phyloP scores from a whole-genome alignment of 257 asterid genomes.

The Solanum arcanum region DNA sequence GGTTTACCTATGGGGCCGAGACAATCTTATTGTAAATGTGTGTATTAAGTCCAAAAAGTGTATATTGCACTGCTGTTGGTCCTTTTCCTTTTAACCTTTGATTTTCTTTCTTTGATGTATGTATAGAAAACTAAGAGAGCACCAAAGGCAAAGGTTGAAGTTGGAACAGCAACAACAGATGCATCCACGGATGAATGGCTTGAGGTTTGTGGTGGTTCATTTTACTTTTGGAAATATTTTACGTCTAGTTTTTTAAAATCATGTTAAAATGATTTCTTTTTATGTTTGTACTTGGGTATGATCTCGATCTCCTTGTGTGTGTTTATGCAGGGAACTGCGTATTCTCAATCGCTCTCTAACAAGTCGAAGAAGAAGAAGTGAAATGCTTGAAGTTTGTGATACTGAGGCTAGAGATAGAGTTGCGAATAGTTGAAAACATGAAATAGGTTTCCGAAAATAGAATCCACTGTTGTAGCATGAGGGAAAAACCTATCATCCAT shows the following conservation, averaged over 20 bases:
- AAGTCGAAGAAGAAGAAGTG: constrained; percentile 89
- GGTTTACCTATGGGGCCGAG: neutral
- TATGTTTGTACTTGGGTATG: neutral
- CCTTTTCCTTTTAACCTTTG: neutral
- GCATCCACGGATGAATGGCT: constrained; percentile 91
- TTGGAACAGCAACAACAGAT: constrained; percentile 88
- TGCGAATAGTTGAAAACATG: constrained; percentile 5
- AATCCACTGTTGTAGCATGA: constrained; percentile 36
- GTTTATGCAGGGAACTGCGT: constrained; percentile 68
- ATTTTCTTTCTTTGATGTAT: neutral
- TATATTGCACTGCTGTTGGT: neutral
- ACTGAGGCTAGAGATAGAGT: constrained; percentile 6
- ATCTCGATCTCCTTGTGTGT: neutral
- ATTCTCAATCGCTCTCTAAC: constrained; percentile 40
- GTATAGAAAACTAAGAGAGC: constrained; percentile 83
- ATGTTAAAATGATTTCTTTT: neutral
- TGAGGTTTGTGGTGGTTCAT: constrained; percentile 45
- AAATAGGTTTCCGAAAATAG: constrained; percentile 9
- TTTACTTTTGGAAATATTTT: neutral
- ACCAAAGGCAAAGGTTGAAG: constrained; percentile 72
- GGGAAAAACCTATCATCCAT: constrained; percentile 2
- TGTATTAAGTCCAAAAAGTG: neutral
- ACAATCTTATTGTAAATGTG: neutral
- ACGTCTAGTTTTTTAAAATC: neutral
- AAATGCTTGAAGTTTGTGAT: constrained; percentile 8